Evolutionary conservation across 2,329 filamentous ascomycete genomes (phyloP).

Genomic region (Microdochium nivale): DNA sequence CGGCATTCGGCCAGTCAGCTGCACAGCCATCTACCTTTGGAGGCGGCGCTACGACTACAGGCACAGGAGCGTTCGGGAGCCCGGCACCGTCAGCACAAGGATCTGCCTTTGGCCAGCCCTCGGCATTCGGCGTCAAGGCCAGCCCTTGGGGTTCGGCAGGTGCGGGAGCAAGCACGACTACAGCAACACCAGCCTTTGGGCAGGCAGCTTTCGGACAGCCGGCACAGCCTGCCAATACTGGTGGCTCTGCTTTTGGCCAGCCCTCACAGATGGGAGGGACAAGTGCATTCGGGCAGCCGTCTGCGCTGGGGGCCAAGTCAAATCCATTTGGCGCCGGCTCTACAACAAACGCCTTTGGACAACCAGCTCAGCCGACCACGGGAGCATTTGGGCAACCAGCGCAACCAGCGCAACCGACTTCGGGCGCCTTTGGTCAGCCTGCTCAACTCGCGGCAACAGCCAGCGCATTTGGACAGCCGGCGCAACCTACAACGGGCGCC

Average conservation of each 20-base stretch:
- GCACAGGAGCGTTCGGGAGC: conserved; percentile 7
- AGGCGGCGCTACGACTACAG: conserved; percentile 3
- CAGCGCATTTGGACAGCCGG: conserved; percentile 21
- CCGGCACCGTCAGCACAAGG: conserved; percentile 1
- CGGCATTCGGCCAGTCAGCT: conserved; percentile 7
- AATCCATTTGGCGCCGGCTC: conserved; percentile 26
- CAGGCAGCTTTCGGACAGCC: conserved; percentile 15
- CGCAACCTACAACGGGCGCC: conserved; percentile 13
- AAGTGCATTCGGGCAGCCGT: conserved; percentile 20
- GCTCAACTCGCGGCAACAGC: conserved; percentile 4
- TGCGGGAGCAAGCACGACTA: conserved; percentile 3
- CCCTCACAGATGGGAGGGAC: conserved; percentile 22
- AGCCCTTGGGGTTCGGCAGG: background rate
- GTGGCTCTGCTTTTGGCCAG: conserved; percentile 27
- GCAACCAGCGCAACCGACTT: conserved; percentile 6
- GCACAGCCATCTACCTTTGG: conserved; percentile 20
- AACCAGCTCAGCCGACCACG: conserved; percentile 14
- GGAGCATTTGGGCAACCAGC: conserved; percentile 27
- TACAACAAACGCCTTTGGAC: conserved; percentile 19
- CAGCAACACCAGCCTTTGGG: conserved; percentile 7
- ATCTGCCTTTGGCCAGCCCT: conserved; percentile 33
- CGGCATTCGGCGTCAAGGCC: conserved; percentile 15
- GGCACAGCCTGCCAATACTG: conserved; percentile 4
- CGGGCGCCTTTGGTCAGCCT: conserved; percentile 16
- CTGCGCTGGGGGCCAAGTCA: conserved; percentile 15